phyloP scores from a whole-genome alignment of 768 basidiomycete species.

The Auricularia auricula-judae region DNA sequence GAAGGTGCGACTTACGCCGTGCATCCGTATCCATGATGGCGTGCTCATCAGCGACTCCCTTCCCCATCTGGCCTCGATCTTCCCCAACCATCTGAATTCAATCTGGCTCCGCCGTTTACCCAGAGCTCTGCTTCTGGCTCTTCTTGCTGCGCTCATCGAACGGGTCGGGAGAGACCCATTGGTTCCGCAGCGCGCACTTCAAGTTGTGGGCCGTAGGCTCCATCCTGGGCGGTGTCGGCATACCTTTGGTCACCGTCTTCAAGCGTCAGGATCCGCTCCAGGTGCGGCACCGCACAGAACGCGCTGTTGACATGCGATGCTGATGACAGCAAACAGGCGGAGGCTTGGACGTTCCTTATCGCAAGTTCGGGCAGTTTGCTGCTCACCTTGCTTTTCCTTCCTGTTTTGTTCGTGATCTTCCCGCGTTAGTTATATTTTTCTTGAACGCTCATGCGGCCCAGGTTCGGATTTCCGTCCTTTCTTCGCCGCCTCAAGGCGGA shows the following conservation, averaged over 20 bases:
- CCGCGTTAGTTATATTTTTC: not conserved
- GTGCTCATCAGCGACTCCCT: not conserved
- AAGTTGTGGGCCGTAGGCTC: conserved; percentile 64
- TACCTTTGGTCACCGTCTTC: conserved; percentile 61
- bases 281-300: conserved; percentile 23
- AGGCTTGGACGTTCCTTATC: conserved; percentile 57
- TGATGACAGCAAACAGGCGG: conserved; percentile 31
- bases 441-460: conserved; percentile 11
- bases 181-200: conserved; percentile 71
- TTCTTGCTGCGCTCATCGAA: conserved; percentile 63
- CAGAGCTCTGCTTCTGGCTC: conserved; percentile 82
- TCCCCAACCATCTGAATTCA: not conserved
- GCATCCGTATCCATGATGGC: not conserved
- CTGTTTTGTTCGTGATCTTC: conserved; percentile 38
- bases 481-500: conserved; percentile 45
- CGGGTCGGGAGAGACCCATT: conserved; percentile 41
- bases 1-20: conserved; percentile 44
- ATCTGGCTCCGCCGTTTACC: conserved; percentile 1
- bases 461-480: conserved; percentile 60
- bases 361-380: conserved; percentile 60
- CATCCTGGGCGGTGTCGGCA: conserved; percentile 41
- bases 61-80: not conserved
- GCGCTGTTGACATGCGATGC: not conserved
- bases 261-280: conserved; percentile 47
- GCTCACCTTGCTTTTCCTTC: conserved; percentile 64